phyloP scores from a whole-genome alignment of 176 grass and related monocot species.

The Juncus effusus region DNA sequence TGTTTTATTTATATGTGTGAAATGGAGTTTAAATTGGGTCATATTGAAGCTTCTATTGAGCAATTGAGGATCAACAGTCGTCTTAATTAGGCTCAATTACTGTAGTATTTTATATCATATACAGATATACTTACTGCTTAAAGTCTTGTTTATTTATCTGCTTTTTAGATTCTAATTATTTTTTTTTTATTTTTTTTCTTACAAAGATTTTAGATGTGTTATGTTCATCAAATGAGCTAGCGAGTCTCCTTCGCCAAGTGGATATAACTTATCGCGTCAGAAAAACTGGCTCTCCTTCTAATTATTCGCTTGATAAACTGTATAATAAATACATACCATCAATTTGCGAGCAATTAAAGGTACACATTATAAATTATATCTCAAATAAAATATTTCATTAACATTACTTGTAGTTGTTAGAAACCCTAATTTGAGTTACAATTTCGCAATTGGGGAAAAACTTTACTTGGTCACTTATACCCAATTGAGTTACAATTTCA shows the following conservation, averaged over 20 bases:
- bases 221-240: constrained; percentile 43
- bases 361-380: constrained; percentile 18
- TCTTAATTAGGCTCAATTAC: neutral
- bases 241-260: constrained; percentile 57
- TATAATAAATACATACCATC: constrained; percentile 52
- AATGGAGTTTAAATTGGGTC: too few relatives aligned
- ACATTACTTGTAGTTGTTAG: too few relatives aligned
- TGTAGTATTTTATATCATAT: constrained; percentile 8
- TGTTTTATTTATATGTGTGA: too few relatives aligned
- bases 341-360: constrained; percentile 62
- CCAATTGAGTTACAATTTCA: too few relatives aligned
- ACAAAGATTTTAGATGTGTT: constrained; percentile 58
- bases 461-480: too few relatives aligned
- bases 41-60: too few relatives aligned
- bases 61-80: neutral
- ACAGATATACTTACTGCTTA: neutral
- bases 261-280: constrained; percentile 48
- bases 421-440: too few relatives aligned
- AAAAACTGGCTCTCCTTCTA: constrained; percentile 23
- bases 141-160: neutral
- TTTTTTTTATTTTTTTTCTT: constrained; percentile 24
- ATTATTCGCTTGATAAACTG: constrained; percentile 43
- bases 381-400: too few relatives aligned
- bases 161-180: constrained; percentile 1
- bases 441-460: too few relatives aligned